Percentiles rank a stretch among this genome's conserved stretches.
phyloP scores from a whole-genome alignment of 352 stramenopile species.

The Phytophthora macrochlamydospora region DNA sequence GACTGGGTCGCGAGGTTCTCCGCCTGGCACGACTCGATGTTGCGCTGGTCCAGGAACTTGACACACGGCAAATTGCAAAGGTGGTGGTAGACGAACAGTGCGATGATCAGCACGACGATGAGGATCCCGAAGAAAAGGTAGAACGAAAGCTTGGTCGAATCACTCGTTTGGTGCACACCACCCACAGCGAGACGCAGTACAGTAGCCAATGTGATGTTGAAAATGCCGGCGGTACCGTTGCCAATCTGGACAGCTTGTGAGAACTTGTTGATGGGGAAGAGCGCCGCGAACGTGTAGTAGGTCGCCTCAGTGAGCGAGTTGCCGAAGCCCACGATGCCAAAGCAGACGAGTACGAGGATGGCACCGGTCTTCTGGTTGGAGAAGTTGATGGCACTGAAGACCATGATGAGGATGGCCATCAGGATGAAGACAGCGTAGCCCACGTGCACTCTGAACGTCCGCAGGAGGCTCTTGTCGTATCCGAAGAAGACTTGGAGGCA shows the following conservation, averaged over 20 bases:
- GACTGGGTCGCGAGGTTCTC: conserved; percentile 41
- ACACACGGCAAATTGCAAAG: conserved; percentile 45
- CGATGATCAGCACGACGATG: conserved; percentile 50
- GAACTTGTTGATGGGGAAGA: conserved; percentile 73
- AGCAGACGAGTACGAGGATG: conserved; percentile 49
- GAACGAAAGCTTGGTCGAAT: conserved; percentile 42
- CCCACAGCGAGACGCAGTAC: conserved; percentile 58
- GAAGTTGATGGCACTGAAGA: conserved; percentile 43
- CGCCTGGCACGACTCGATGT: conserved; percentile 32
- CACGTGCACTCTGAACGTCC: conserved; percentile 37
- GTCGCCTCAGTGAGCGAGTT: conserved; percentile 60
- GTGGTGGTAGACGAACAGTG: conserved; percentile 50
- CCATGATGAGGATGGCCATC: conserved; percentile 52
- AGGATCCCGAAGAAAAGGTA: conserved; percentile 71
- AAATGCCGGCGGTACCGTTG: conserved; percentile 49
- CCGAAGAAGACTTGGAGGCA: conserved; percentile 47
- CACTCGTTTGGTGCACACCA: conserved; percentile 43
- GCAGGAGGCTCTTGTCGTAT: conserved; percentile 52
- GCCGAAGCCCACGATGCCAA: conserved; percentile 42
- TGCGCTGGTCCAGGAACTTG: conserved; percentile 61
- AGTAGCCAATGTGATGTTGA: conserved; percentile 66
- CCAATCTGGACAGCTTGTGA: conserved; percentile 73
- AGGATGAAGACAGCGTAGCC: conserved; percentile 55
- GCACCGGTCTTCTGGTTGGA: conserved; percentile 22
- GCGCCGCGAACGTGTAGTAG: conserved; percentile 54